Conservation (phyloP, 2,329 filamentous ascomycete species). For the Phyllosticta capitalensis region DNA sequence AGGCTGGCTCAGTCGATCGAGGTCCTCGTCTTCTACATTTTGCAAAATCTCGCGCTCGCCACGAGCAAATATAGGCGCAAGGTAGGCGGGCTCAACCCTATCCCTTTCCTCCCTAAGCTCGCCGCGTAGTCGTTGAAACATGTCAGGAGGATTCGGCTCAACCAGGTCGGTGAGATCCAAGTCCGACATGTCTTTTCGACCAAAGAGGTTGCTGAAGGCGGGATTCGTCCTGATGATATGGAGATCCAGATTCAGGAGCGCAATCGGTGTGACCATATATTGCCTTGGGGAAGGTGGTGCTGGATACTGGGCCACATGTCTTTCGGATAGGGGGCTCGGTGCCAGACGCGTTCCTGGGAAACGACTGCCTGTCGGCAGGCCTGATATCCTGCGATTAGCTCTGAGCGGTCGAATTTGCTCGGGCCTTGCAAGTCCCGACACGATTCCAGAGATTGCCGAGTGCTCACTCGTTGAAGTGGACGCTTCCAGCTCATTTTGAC, state of each 20-base stretch:
- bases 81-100: slow-evolving; percentile 38
- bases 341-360: slow-evolving; percentile 7
- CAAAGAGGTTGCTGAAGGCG: slow-evolving; percentile 35
- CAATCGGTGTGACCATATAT: slow-evolving; percentile 16
- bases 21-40: slow-evolving; percentile 31
- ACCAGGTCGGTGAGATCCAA: slow-evolving; percentile 36
- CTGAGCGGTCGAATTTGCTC: slow-evolving; percentile 2
- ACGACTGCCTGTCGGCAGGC: slow-evolving; percentile 9
- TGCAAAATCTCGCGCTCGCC: slow-evolving; percentile 35
- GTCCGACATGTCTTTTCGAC: slow-evolving; percentile 28
- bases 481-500: slow-evolving; percentile 26
- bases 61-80: slow-evolving; percentile 39
- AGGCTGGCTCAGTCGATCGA: slow-evolving; percentile 35
- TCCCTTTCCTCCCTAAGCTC: slow-evolving; percentile 39
- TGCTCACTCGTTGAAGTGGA: slow-evolving; percentile 19
- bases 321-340: slow-evolving; percentile 2
- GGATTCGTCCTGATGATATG: slow-evolving; percentile 37
- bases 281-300: background rate
- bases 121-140: slow-evolving; percentile 34
- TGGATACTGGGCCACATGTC: slow-evolving; percentile 2
- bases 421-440: slow-evolving; percentile 15
- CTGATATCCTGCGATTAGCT: slow-evolving; percentile 6
- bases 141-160: slow-evolving; percentile 31
- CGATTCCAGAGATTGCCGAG: slow-evolving; percentile 18
- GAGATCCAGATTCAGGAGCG: slow-evolving; percentile 40